Base-by-base conservation (phyloP, 2,329 filamentous ascomycete species). In the Botrytis tulipae region DNA sequence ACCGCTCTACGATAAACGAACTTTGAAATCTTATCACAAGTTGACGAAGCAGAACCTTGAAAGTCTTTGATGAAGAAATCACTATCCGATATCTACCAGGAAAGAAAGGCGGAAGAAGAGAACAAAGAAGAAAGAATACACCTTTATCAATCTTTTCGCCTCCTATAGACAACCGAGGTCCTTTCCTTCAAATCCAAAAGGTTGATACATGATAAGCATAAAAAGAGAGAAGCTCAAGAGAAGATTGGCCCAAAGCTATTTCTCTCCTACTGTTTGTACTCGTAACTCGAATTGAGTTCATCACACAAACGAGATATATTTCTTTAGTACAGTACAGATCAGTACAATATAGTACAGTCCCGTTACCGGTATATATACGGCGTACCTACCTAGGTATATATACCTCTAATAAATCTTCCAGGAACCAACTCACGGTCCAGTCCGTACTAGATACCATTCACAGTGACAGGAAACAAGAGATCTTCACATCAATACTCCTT, bases 1-100 rank as follows among this genome's bases (percentile, higher is more conserved):
- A 67, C 65, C 65, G 65, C 65, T 48, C 29, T 54, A 29, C 32
- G 46, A 67, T 67, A 54, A 67, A 51, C 46, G 40, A 65, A 32
- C 10, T 29, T 54, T 35, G n/a, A 44, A 63, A n/a, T 42, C 42
- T 29, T n/a, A 48, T 66, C 20, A 25, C 62, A 32, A 29, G 14
- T 40, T n/a, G 65, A 40, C 54, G 65, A 67, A 67, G 65, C 32
- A 48, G 42, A 48, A 22, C 4, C 20, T 10, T 48, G 20, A 48
- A 48, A 48, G 44, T 48, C 8, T 25, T 37, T 32, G 44, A 65
- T 48, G 44, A 65, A 22, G 35, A 12, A 25, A 37, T 29, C 62
- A 22, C 22, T 22, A 22, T 48, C 3, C 20, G 18, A 29, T 18
- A 46, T 20, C 9, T 2, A 35, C 20, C 10, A 37, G 2, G 16